Evolutionary conservation across 2,329 filamentous ascomycete genomes (phyloP), one percentile per base, ranked within the genome.

Genomic region (Epichloe hybrida): DNA sequence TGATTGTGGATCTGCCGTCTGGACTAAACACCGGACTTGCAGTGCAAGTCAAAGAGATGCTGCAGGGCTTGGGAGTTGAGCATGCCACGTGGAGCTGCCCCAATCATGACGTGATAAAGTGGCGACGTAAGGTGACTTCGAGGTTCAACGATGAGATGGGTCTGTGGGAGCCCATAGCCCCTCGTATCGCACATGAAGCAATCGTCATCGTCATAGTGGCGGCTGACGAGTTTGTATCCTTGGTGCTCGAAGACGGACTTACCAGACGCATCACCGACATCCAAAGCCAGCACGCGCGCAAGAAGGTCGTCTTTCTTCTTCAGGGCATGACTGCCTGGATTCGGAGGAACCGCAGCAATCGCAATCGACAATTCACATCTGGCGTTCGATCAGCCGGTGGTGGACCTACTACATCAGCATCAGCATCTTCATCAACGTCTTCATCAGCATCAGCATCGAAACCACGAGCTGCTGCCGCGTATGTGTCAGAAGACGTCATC

Each of bases 1-100:
- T 93, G 86, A 82, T 91, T 48, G 73, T 88, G 2, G 79, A 87
- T 57, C 69, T 91, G 23, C 77, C 86, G 0, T 65, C 67, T 0
- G 74, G 73, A 2, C 66, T 91, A 1, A 66, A 75, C 21, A 63
- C 72, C 0, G 69, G 65, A 0, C 61, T 74, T 23, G 69, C 62
- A 23, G 63, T 71, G 1, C 74, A 77, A 45, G 63, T 76, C 5
- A 66, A 74, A 50, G 63, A 69, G 1, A 66, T 82, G n/a, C 68
- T 84, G 0, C 61, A 66, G 2, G 69, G 73, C 2, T 59, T 81
- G 3, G 66, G 72, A 13, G 74, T 80, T 8, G 63, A 77, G 48
- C 65, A 69, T 52, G 59, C 65, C 27, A 63, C 63, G 3, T 76
- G 72, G 68, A 56, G 71, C 1, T 75, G 72, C 52, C 65, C 69